Percentiles rank a stretch among this genome's conserved stretches.
These are phyloP conservation scores for Cryptosporidium canis DNA, from an alignment of 169 alveolate species.

Conservation along the genomic window DNA sequence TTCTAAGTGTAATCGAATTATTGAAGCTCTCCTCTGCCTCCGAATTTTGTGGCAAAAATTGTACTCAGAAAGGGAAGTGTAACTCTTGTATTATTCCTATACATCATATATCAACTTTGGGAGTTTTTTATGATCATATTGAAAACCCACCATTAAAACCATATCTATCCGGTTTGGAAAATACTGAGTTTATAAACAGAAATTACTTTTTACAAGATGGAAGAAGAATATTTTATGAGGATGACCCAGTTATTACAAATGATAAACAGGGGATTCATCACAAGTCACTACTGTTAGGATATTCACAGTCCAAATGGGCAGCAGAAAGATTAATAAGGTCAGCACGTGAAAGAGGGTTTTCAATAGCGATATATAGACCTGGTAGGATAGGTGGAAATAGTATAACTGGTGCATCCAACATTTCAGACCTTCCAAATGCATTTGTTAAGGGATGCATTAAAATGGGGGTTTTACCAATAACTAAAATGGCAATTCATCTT, in stretches of 20 bases:
- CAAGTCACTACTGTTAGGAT: conserved; percentile 29
- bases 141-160: conserved; percentile 57
- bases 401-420: conserved; percentile 52
- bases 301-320: conserved; percentile 72
- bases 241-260: conserved; percentile 52
- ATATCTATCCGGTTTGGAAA: conserved; percentile 30
- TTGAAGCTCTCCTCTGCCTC: conserved; percentile 33
- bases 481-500: conserved; percentile 64
- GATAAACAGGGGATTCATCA: conserved; percentile 52
- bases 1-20: conserved; percentile 17
- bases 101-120: conserved; percentile 63
- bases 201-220: conserved; percentile 55
- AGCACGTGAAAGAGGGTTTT: conserved; percentile 58
- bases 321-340: conserved; percentile 40
- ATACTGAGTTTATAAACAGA: conserved; percentile 21
- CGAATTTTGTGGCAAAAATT: neutral
- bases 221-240: conserved; percentile 68
- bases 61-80: conserved; percentile 32
- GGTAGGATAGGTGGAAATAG: conserved; percentile 72
- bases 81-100: conserved; percentile 53
- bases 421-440: conserved; percentile 69
- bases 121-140: conserved; percentile 69
- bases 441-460: conserved; percentile 61
- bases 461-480: conserved; percentile 46
- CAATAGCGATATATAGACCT: conserved; percentile 53